Base-by-base conservation (phyloP, 139 green algal species). In the Chlamydomonas schloesseri region DNA sequence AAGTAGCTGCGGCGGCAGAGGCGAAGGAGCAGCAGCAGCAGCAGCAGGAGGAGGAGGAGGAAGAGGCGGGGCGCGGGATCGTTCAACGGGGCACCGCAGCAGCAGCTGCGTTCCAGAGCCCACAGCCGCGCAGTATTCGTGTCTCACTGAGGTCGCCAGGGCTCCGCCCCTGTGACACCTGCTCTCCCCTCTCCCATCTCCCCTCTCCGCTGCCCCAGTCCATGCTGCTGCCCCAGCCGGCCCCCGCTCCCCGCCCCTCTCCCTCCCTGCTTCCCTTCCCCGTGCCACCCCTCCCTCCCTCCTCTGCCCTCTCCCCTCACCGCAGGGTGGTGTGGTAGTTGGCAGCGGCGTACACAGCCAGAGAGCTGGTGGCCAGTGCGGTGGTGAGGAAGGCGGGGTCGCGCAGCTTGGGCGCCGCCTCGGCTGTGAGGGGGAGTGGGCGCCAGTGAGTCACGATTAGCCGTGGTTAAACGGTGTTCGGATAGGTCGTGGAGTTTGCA, bases 251-350 rank as follows among this genome's bases (percentile, higher is more conserved):
- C 9, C 29, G 14, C 64, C 9, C 29, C n/a, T 20, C 10, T 37
- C 3, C 1, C 9, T 2, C 13, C 18, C n/a, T 9, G 13, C 64
- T 14, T 20, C 14, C 26, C 13, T 10, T 3, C 29, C 64, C 29
- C 9, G 5, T 13, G 26, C n/a, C 1, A 14, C 64, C 18, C 64
- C 29, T n/a, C 24, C 18, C 55, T 11, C 55, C 55, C 55, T 24
- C 55, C 20, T 11, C 55, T 4, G 18, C 20, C 55, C 9, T 23
- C 3, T 33, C 28, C 2, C 14, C 62, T 26, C 31, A 85, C 69
- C 69, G 46, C 15, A 87, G 81, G 8, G 81, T 87, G 50, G 81
- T 87, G 81, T 87, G 81, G 68, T 87, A 87, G 69, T 87, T 87
- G 69, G 62, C 53, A 23, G 55, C 69, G 11, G 81, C 81, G 69